phyloP scores from a whole-genome alignment of 345 rosid species.

The Eucalyptus erythrocorys region DNA sequence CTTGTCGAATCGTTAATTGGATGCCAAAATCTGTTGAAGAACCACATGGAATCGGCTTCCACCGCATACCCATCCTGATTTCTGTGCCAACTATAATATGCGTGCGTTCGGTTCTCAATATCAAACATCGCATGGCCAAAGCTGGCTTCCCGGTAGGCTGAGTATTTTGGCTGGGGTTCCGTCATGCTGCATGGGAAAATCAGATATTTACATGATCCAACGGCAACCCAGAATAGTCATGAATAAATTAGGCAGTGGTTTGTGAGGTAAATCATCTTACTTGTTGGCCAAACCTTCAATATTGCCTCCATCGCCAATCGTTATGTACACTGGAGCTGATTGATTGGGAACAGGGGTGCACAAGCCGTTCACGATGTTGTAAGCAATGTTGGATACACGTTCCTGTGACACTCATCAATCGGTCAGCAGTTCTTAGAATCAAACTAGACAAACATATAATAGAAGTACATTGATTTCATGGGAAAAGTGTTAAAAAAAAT shows the following conservation, averaged over 20 bases:
- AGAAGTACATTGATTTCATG: neutral
- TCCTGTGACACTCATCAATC: slow-evolving; percentile 20
- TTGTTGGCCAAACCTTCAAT: slow-evolving; percentile 65
- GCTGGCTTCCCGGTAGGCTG: slow-evolving; percentile 87
- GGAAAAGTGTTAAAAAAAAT: too few relatives aligned
- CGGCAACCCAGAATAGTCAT: neutral
- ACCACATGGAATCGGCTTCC: slow-evolving; percentile 79
- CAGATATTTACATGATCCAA: neutral
- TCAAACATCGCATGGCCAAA: slow-evolving; percentile 80
- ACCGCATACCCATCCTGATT: slow-evolving; percentile 81
- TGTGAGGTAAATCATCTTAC: slow-evolving; percentile 15
- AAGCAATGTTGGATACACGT: slow-evolving; percentile 70
- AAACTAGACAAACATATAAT: neutral
- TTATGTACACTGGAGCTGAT: slow-evolving; percentile 75
- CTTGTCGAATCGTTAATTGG: slow-evolving; percentile 41
- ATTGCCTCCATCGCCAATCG: slow-evolving; percentile 86
- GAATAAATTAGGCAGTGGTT: neutral
- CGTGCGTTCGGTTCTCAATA: slow-evolving; percentile 78
- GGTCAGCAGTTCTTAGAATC: neutral
- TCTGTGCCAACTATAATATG: slow-evolving; percentile 68
- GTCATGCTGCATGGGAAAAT: slow-evolving; percentile 46
- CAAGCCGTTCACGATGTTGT: slow-evolving; percentile 41
- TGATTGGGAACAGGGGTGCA: slow-evolving; percentile 53
- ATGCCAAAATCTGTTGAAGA: slow-evolving; percentile 60
- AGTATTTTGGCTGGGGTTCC: slow-evolving; percentile 80